These are phyloP conservation scores for Candida ulmi DNA, from an alignment of 805 yeast species.

Conservation along the genomic window DNA sequence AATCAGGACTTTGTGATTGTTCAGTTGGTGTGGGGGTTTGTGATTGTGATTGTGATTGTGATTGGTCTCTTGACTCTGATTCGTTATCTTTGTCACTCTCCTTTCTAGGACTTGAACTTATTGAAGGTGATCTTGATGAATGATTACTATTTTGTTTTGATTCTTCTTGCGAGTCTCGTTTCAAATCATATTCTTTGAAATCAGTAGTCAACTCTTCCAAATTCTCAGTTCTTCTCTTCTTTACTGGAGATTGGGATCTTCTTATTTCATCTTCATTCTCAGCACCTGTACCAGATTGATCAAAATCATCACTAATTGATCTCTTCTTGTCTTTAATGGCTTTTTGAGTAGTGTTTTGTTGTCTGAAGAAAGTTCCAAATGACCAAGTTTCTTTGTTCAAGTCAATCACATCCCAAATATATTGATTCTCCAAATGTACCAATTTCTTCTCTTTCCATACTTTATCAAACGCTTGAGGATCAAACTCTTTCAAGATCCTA, in stretches of 20 bases:
- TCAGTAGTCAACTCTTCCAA: conserved; percentile 12
- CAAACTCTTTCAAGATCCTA: conserved; percentile 15
- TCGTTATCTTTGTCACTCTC: too few species aligned
- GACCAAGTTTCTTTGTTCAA: conserved; percentile 10
- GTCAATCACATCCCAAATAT: conserved; percentile 19
- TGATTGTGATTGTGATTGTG: too few species aligned
- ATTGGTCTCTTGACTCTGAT: too few species aligned
- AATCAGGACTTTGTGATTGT: too few species aligned
- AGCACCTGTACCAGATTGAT: conserved; percentile 1
- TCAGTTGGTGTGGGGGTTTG: too few species aligned
- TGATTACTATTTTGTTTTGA: too few species aligned
- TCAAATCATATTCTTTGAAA: conserved; percentile 12
- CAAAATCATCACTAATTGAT: neutral
- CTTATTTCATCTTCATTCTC: neutral
- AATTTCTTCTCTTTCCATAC: conserved; percentile 15
- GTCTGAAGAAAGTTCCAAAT: conserved; percentile 11
- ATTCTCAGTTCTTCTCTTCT: conserved; percentile 5
- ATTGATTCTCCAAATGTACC: conserved; percentile 7
- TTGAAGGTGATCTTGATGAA: neutral
- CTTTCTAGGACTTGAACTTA: neutral
- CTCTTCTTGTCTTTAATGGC: neutral
- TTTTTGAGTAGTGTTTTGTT: neutral
- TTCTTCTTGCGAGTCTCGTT: neutral
- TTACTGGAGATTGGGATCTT: conserved; percentile 4
- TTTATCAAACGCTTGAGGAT: conserved; percentile 8